phyloP scores from a whole-genome alignment of 805 yeast species.

The Wickerhamiella lipophila region DNA sequence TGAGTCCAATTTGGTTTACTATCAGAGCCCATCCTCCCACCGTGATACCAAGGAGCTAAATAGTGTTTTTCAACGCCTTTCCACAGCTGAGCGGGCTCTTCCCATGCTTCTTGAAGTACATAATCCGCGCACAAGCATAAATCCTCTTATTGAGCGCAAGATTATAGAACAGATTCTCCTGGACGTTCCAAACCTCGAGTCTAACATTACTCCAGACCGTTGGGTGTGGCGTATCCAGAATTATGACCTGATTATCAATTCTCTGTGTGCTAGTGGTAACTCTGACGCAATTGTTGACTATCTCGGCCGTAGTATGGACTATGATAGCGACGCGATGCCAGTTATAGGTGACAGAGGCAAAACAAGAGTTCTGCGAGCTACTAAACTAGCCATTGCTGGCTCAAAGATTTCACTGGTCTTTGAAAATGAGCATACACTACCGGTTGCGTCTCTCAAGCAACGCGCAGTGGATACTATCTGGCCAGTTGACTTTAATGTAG shows the following conservation, averaged over 20 bases:
- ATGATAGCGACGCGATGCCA: background rate
- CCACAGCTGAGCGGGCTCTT: slow-evolving; percentile 12
- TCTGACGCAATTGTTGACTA: background rate
- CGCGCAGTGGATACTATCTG: background rate
- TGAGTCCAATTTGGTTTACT: slow-evolving; percentile 13
- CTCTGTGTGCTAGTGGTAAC: background rate
- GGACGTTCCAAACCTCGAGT: background rate
- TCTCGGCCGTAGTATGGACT: background rate
- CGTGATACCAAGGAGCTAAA: slow-evolving; percentile 13
- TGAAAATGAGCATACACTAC: background rate
- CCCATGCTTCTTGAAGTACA: slow-evolving; percentile 9
- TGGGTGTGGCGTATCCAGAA: slow-evolving; percentile 12
- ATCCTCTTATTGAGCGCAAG: slow-evolving; percentile 17
- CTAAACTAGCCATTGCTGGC: background rate
- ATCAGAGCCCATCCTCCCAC: slow-evolving; percentile 14
- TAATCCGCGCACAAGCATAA: slow-evolving; percentile 4
- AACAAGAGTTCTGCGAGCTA: background rate
- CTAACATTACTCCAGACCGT: slow-evolving; percentile 6
- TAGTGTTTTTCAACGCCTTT: slow-evolving; percentile 11
- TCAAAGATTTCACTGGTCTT: background rate
- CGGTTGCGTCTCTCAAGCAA: slow-evolving; percentile 5
- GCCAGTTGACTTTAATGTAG: background rate
- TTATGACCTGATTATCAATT: background rate
- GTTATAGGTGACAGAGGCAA: background rate
- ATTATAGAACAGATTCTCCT: slow-evolving; percentile 14